Evolutionary conservation across 768 basidiomycete species (phyloP).

Genomic region (Calocybe cyanea): DNA sequence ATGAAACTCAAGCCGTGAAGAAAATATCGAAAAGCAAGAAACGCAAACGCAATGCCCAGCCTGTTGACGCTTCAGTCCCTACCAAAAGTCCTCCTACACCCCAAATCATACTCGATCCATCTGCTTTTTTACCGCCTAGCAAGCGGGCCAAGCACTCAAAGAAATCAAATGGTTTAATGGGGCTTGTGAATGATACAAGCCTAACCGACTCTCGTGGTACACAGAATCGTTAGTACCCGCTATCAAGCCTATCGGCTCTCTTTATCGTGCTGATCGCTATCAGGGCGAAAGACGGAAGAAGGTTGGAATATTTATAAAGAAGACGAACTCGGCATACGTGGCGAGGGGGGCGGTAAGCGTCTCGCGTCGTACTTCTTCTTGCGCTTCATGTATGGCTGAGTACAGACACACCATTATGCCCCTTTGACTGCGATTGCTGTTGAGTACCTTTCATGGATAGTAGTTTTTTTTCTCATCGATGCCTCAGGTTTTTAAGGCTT

Average conservation of each 20-base stretch:
- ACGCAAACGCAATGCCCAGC: slow-evolving; percentile 20
- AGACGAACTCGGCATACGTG: slow-evolving; percentile 70
- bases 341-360: slow-evolving; percentile 67
- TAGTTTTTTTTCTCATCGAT: neutral
- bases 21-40: slow-evolving; percentile 42
- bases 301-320: slow-evolving; percentile 80
- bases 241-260: no score
- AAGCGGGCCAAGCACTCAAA: slow-evolving; percentile 35
- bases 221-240: slow-evolving; percentile 52
- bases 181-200: slow-evolving; percentile 23
- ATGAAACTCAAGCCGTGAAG: slow-evolving; percentile 34
- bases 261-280: slow-evolving; percentile 6
- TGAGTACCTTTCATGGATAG: slow-evolving; percentile 25
- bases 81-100: slow-evolving; percentile 40
- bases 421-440: slow-evolving; percentile 91
- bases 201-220: slow-evolving; percentile 78
- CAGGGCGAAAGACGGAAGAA: slow-evolving; percentile 77
- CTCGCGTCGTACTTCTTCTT: slow-evolving; percentile 6
- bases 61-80: slow-evolving; percentile 11
- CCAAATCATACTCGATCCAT: slow-evolving; percentile 68
- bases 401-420: slow-evolving; percentile 78
- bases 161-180: slow-evolving; percentile 9
- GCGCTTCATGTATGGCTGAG: slow-evolving; percentile 21
- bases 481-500: slow-evolving; percentile 21
- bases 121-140: slow-evolving; percentile 26